Percentiles rank a stretch among this genome's conserved stretches.
phyloP scores from a whole-genome alignment of 805 yeast species.

The Candida ponderosae region DNA sequence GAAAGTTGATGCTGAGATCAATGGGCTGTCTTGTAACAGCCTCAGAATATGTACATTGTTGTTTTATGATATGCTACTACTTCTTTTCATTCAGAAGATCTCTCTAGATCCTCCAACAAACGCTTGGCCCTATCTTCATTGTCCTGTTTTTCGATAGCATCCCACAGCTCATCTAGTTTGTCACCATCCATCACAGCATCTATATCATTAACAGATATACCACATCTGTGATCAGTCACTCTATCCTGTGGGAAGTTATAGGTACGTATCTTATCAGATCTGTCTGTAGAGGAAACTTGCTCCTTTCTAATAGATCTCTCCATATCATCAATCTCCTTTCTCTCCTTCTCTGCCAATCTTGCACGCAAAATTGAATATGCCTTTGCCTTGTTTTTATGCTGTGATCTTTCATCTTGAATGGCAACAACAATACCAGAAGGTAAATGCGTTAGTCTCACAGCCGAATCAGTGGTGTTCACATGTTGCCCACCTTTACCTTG shows the following conservation, averaged over 20 bases:
- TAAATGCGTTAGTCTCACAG: slow-evolving; percentile 84
- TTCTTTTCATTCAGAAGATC: too few relatives aligned
- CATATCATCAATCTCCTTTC: slow-evolving; percentile 51
- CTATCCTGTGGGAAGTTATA: slow-evolving; percentile 91
- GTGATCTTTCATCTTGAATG: slow-evolving; percentile 94
- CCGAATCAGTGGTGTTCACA: slow-evolving; percentile 95
- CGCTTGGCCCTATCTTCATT: slow-evolving; percentile 35
- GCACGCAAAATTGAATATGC: slow-evolving; percentile 81
- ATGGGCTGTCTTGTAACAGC: too few relatives aligned
- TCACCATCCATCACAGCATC: slow-evolving; percentile 58
- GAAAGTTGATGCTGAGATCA: too few relatives aligned
- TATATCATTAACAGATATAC: slow-evolving; percentile 69
- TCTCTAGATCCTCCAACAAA: slow-evolving; percentile 18
- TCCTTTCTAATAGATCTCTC: slow-evolving; percentile 65
- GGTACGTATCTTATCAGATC: slow-evolving; percentile 90
- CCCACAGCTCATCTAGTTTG: slow-evolving; percentile 46
- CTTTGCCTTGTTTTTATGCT: slow-evolving; percentile 87
- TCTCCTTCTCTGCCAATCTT: slow-evolving; percentile 74
- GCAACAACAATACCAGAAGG: slow-evolving; percentile 86
- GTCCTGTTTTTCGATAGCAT: slow-evolving; percentile 40
- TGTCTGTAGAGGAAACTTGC: slow-evolving; percentile 82
- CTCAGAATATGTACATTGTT: too few relatives aligned
- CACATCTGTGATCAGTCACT: slow-evolving; percentile 90
- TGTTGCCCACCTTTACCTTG: slow-evolving; percentile 98
- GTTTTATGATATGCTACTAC: too few relatives aligned